Evolutionary conservation across 305 asterid species (phyloP).

Genomic region (Rubia balearica): DNA sequence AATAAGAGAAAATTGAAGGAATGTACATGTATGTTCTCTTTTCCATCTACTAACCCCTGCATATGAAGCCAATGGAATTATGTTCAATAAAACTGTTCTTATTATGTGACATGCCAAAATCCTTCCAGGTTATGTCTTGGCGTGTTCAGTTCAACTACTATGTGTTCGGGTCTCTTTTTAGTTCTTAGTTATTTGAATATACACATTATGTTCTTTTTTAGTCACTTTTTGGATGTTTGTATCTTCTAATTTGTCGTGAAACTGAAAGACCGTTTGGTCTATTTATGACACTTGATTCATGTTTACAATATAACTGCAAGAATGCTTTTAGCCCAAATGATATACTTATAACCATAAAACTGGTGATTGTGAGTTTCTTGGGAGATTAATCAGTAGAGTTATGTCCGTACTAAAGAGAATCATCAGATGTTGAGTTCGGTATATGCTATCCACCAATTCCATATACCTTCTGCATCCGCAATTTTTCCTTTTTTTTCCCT

Average conservation of each 20-base stretch:
- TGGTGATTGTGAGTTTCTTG: too few relatives aligned
- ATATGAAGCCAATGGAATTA: too few relatives aligned
- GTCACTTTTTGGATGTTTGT: not conserved
- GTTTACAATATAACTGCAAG: too few relatives aligned
- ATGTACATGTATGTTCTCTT: too few relatives aligned
- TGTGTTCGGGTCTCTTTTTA: not conserved
- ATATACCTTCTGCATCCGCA: not conserved
- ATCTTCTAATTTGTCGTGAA: not conserved
- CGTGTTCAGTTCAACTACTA: too few relatives aligned
- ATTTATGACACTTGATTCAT: not conserved
- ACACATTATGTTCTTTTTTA: not conserved
- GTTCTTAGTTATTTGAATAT: not conserved
- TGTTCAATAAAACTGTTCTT: too few relatives aligned
- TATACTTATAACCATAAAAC: too few relatives aligned
- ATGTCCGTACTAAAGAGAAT: not conserved
- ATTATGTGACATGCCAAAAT: too few relatives aligned
- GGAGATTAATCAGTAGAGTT: not conserved
- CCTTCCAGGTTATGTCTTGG: too few relatives aligned
- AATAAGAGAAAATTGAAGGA: too few relatives aligned
- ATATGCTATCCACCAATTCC: not conserved
- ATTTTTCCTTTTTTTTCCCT: not conserved
- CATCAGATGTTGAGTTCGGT: not conserved
- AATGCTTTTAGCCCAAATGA: too few relatives aligned
- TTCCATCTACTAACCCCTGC: too few relatives aligned
- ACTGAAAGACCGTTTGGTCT: not conserved